Base-by-base conservation (phyloP, 164 flowering plant species). In the Nelumbo lutea region DNA sequence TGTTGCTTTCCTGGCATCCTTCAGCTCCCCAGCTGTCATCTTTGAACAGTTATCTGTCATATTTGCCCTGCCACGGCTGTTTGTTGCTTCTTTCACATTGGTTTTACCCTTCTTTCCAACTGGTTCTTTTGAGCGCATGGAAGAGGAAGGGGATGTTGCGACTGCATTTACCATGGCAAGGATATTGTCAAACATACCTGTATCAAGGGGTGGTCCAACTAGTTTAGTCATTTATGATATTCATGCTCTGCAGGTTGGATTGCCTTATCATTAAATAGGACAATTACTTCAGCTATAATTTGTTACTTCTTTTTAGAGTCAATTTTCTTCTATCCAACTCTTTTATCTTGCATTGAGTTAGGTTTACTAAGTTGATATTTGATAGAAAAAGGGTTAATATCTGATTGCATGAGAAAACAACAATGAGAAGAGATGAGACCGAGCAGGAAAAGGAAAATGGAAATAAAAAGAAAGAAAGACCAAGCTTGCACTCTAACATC, bases 131-230 rank as follows among this genome's bases (percentile, higher is more conserved):
- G 99, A 95, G 77, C 82, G 97, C 47, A 88, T 92, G 92, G 99
- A 95, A 77, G 99, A 95, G 72, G 97, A 95, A 76, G 99, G 97
- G 61, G 98, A 94, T 82, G 97, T 94, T 5, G 97, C 99, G 43
- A 95, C 99, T 73, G 99, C 99, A 47, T 92, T 88, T 75, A 92
- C 99, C 73, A 81, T 95, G 90, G 97, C 99, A 15, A 77, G 97
- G 71, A 88, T 95, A 72, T 74, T 95, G 65, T 90, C 99, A 48
- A 89, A 90, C 72, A 89, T 89, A 73, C 99, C 97, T 48, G 84
- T 90, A 71, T 92, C 99, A 42, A 79, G 96, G 75, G 99, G 97
- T 68, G 97, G 99, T 59, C 99, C 99, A 13, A 87, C 97, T 62
- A 92, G 97, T 80, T 74, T 95, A 60, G 96, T 95, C 70, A 87